Evolutionary conservation across 495 filamentous ascomycete genomes (phyloP).

Genomic region (Talaromyces wortmannii): DNA sequence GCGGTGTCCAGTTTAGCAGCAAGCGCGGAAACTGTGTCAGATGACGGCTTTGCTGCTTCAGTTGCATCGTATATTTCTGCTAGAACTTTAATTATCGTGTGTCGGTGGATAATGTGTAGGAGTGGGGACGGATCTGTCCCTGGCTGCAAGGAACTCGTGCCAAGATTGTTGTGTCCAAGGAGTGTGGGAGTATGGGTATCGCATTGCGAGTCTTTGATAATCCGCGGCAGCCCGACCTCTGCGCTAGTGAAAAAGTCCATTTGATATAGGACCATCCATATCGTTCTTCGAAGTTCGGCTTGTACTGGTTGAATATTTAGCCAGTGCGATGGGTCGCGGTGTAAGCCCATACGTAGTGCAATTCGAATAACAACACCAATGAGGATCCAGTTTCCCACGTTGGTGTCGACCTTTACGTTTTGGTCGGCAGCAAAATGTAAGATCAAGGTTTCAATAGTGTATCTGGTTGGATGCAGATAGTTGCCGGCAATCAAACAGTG

Average conservation of each 20-base stretch:
- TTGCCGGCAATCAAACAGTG: constrained; percentile 83
- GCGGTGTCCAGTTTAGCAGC: constrained; percentile 4
- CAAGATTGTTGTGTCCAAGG: not conserved
- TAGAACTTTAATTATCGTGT: constrained; percentile 3
- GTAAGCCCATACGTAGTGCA: constrained; percentile 14
- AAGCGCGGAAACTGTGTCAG: constrained; percentile 1
- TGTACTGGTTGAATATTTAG: constrained; percentile 13
- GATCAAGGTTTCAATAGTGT: constrained; percentile 81
- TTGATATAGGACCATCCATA: constrained; percentile 11
- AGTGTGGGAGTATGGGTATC: constrained; percentile 2
- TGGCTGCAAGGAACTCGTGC: constrained; percentile 1
- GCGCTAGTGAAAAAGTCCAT: constrained; percentile 8
- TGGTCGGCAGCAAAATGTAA: constrained; percentile 81
- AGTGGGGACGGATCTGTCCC: constrained; percentile 3
- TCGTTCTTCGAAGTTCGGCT: constrained; percentile 12
- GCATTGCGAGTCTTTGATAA: constrained; percentile 8
- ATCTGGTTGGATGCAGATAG: constrained; percentile 75
- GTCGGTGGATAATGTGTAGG: constrained; percentile 5
- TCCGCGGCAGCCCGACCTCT: constrained; percentile 6
- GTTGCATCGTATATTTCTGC: constrained; percentile 7
- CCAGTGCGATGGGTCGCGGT: constrained; percentile 17
- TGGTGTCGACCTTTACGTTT: constrained; percentile 68
- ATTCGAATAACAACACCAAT: constrained; percentile 61
- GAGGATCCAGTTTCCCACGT: constrained; percentile 76
- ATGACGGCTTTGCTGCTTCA: constrained; percentile 4